Conservation (phyloP, 495 filamentous ascomycete species). For the Entonaema liquescens region DNA sequence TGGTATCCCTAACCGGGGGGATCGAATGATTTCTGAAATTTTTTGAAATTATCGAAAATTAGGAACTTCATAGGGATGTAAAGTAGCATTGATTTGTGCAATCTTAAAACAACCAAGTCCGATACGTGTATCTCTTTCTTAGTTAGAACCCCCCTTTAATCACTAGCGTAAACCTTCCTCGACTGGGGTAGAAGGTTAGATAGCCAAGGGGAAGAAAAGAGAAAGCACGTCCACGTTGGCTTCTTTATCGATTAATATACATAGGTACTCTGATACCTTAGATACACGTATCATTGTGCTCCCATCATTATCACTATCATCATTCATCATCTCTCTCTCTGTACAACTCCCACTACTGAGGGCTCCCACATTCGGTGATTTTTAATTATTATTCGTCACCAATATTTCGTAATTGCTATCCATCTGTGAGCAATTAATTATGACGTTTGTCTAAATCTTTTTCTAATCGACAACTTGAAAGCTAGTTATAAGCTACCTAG, state of each 20-base stretch:
- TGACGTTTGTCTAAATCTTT: conserved; percentile 24
- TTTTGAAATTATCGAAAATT: conserved; percentile 34
- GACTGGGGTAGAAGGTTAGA: neutral
- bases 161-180: neutral
- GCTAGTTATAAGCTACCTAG: neutral
- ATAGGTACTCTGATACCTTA: neutral
- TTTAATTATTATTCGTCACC: conserved; percentile 3
- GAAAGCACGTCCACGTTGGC: conserved; percentile 5
- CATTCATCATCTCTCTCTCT: neutral
- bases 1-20: conserved; percentile 5
- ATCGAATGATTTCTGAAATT: conserved; percentile 34
- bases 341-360: neutral
- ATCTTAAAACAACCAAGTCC: conserved; percentile 21
- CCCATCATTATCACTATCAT: conserved; percentile 2
- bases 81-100: conserved; percentile 21
- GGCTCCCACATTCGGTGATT: neutral
- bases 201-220: conserved; percentile 6
- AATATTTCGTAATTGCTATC: conserved; percentile 5
- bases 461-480: neutral
- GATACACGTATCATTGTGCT: neutral
- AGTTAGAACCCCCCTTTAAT: neutral
- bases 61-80: conserved; percentile 22
- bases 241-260: conserved; percentile 34
- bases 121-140: neutral
- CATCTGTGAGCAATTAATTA: conserved; percentile 4